These are phyloP conservation scores for Vitis hybrid DNA, from an alignment of 177 flowering plant species.

Conservation along the genomic window DNA sequence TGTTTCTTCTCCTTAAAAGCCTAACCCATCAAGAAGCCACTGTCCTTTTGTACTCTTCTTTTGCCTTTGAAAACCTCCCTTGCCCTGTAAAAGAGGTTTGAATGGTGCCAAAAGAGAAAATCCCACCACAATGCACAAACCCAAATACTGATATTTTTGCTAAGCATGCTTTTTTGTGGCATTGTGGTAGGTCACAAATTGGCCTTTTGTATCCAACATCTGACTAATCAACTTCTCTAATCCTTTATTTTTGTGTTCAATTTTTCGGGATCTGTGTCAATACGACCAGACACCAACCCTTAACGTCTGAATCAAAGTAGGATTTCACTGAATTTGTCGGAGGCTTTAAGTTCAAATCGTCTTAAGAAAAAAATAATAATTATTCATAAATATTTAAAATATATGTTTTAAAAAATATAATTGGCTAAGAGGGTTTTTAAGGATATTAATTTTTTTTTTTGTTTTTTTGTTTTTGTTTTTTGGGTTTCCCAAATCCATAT, in stretches of 20 bases:
- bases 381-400: no score
- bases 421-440: no score
- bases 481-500: no score
- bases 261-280: no score
- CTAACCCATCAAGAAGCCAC: conserved; percentile 12
- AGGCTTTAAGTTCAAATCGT: no score
- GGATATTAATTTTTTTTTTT: no score
- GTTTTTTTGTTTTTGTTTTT: no score
- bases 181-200: conserved; percentile 11
- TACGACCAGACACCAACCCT: no score
- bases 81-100: conserved; percentile 17
- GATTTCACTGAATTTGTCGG: no score
- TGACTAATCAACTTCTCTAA: conserved; percentile 13
- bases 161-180: not conserved
- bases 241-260: not conserved
- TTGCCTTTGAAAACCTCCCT: conserved; percentile 3
- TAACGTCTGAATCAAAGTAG: no score
- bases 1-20: conserved; percentile 22
- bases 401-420: no score
- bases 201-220: conserved; percentile 2
- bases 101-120: conserved; percentile 19
- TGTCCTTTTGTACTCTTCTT: conserved; percentile 11
- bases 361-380: no score
- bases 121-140: conserved; percentile 6
- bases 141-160: not conserved